Percentiles rank a stretch among this genome's conserved stretches.
These are phyloP conservation scores for Fusarium pseudonygamai DNA, from an alignment of 2,329 filamentous ascomycete species.

Conservation along the genomic window DNA sequence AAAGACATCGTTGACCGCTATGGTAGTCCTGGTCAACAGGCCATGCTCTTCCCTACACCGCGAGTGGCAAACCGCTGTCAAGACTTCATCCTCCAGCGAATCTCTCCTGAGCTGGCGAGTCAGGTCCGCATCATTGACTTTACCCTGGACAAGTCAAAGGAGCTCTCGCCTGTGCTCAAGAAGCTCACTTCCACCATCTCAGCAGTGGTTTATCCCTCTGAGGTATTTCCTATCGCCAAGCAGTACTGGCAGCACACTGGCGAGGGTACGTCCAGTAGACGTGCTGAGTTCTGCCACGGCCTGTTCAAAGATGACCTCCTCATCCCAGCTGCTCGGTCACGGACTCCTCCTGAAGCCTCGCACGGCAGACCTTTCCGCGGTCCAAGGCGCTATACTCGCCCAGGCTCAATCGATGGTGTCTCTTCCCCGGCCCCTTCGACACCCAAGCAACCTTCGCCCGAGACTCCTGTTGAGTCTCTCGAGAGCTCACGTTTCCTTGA, in stretches of 20 bases:
- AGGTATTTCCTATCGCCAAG: slow-evolving; percentile 79
- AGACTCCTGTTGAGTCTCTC: slow-evolving; percentile 53
- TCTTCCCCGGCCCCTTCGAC: slow-evolving; percentile 12
- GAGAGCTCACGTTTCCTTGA: slow-evolving; percentile 88
- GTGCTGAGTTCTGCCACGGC: slow-evolving; percentile 87
- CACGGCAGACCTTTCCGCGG: slow-evolving; percentile 66
- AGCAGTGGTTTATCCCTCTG: slow-evolving; percentile 75
- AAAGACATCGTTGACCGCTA: slow-evolving; percentile 71
- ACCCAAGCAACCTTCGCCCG: slow-evolving; percentile 29
- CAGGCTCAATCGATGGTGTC: slow-evolving; percentile 49
- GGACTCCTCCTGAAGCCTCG: slow-evolving; percentile 39
- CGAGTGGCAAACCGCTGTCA: slow-evolving; percentile 76
- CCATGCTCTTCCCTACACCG: slow-evolving; percentile 84
- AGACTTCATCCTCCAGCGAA: slow-evolving; percentile 73
- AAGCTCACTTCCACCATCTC: slow-evolving; percentile 69
- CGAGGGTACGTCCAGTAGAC: slow-evolving; percentile 89
- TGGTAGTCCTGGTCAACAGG: slow-evolving; percentile 70
- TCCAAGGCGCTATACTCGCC: slow-evolving; percentile 80
- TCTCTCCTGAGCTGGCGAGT: slow-evolving; percentile 59
- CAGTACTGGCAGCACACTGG: slow-evolving; percentile 98
- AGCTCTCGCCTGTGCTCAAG: slow-evolving; percentile 60
- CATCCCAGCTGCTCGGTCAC: slow-evolving; percentile 43
- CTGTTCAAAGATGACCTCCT: slow-evolving; percentile 76
- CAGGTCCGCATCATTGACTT: slow-evolving; percentile 69
- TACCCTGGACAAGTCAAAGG: slow-evolving; percentile 65